Evolutionary conservation across 805 yeast species (phyloP), one percentile per base, ranked within the genome.

Genomic region (Ogataea paradorogensis): DNA sequence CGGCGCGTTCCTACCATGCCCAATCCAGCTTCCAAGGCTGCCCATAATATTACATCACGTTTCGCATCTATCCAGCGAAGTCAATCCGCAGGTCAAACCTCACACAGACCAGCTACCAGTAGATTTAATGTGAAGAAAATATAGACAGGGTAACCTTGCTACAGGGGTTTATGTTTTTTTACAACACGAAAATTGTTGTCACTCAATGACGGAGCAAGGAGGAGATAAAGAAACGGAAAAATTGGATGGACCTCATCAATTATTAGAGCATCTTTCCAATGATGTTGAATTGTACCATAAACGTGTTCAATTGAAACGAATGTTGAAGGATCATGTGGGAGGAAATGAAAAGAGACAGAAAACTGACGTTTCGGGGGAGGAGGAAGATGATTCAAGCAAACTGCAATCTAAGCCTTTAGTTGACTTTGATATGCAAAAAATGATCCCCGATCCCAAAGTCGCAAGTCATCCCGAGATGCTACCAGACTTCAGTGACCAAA

Each of bases 281-380:
- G 63, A 59, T 31, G 53, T 59, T 4, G 61, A 55, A 28, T 40
- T 54, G 15, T 59, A 59, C 27, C 62, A 58, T 33, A 55, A 53
- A 33, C 54, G 59, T 25, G 61, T 59, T 7, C 57, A 55, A 24
- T 21, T 54, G 36, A 58, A 52, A 34, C 42, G 49, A 25, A 42
- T 44, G 34, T 22, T 47, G 5, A 51, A 53, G 16, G 45, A 40
- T 14, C 46, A 44, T 16, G 28, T 43, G 16, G 44, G 34, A 2
- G 38, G 33, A 11, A 39, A 20, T 18, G 28, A 23, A 5, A 44
- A 44, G 28, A 37, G 27, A 22, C 21, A 26, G 9, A 27, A 34
- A 20, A 32, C 5, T 30, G 23, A 33, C 35, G 42, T 5, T 35
- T 24, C 27, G 35, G 34, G 27, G 33, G 25, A 23, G 9, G 25